These are phyloP conservation scores for Penicillium expansum DNA, from an alignment of 2,329 filamentous ascomycete genomes.

Conservation along the genomic window DNA sequence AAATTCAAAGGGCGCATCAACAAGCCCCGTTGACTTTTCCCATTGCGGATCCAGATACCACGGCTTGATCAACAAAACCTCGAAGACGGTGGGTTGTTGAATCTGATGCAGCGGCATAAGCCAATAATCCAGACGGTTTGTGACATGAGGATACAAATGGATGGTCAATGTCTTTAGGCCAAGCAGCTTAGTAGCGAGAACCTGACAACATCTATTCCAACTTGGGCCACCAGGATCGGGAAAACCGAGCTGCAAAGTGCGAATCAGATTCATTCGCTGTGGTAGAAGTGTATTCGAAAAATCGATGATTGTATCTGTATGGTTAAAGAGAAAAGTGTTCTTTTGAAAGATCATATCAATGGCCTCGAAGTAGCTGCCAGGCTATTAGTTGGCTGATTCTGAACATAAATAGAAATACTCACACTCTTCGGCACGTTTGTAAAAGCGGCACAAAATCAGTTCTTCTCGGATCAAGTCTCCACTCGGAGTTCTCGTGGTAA, in stretches of 20 bases:
- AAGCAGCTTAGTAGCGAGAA: background rate
- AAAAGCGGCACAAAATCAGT: background rate
- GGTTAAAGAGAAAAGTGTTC: background rate
- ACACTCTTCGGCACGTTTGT: background rate
- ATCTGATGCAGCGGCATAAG: background rate
- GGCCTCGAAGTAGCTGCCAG: background rate
- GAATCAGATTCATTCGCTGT: background rate
- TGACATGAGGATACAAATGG: background rate
- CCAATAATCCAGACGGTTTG: background rate
- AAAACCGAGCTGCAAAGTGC: background rate
- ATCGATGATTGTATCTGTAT: background rate
- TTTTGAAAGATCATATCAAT: conserved; percentile 1
- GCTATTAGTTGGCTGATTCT: background rate
- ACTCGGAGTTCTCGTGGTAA: background rate
- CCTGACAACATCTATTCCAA: background rate
- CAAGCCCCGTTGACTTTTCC: background rate
- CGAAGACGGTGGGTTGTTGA: background rate
- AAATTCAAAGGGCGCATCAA: background rate
- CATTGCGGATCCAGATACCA: background rate
- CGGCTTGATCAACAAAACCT: background rate
- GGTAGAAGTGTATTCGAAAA: background rate
- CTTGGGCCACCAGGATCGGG: background rate
- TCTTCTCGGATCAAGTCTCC: background rate
- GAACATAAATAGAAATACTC: background rate
- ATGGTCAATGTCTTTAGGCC: background rate